These are phyloP conservation scores for Tagetes erecta DNA, from an alignment of 129 eudicot genomes.

Conservation along the genomic window DNA sequence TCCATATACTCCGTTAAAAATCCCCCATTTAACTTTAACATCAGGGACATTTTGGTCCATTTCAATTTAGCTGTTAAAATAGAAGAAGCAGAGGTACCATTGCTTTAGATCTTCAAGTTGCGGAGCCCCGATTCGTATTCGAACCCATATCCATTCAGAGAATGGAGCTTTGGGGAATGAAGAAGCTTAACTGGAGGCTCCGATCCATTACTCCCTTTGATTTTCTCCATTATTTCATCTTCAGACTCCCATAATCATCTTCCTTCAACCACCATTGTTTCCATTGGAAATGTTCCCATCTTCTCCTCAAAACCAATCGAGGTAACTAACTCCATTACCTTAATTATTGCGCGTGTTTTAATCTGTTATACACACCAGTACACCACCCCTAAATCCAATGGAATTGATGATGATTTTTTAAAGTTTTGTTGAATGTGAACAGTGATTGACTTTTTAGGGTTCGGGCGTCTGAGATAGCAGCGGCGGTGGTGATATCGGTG, in stretches of 20 bases:
- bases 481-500: constrained; percentile 53
- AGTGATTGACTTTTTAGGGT: constrained; percentile 50
- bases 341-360: no score
- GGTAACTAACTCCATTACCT: constrained; percentile 29
- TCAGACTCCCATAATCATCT: constrained; percentile 23
- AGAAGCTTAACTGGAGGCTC: constrained; percentile 53
- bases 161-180: constrained; percentile 65
- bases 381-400: no score
- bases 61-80: constrained; percentile 51
- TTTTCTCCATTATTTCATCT: constrained; percentile 47
- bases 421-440: constrained; percentile 21
- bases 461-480: constrained; percentile 56
- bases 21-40: no score
- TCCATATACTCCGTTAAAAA: no score
- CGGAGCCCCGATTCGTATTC: constrained; percentile 42
- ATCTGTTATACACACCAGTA: no score
- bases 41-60: no score
- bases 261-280: constrained; percentile 1
- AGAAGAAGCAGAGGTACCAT: constrained; percentile 52
- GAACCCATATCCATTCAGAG: constrained; percentile 49
- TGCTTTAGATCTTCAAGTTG: constrained; percentile 55
- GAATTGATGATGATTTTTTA: no score
- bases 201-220: constrained; percentile 64
- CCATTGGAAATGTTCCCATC: constrained; percentile 40
- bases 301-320: constrained; percentile 48